Evolutionary conservation across 345 rosid species (phyloP), one percentile per base, ranked within the genome.

Genomic region (Stellera chamaejasme): DNA sequence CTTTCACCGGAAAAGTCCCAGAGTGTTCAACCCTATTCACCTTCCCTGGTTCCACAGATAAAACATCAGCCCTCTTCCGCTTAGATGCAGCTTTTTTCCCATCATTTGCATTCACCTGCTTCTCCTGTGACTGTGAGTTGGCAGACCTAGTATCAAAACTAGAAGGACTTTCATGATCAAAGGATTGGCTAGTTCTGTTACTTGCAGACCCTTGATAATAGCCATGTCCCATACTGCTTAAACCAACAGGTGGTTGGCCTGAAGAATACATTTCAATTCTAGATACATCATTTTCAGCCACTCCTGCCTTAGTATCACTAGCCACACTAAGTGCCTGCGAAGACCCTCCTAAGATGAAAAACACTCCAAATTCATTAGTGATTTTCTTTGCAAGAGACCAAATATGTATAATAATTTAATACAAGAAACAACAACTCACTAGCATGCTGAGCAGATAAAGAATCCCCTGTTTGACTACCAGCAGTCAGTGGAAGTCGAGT

Each of bases 151-250:
- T 77, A 63, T 87, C 99, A 75, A 87, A 73, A 83, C 86, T 89
- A 52, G 99, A 84, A 45, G 96, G 91, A 71, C 99, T 89, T 74
- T 83, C 99, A 49, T 83, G 94, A 69, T 93, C 97, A 63, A 79
- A 81, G 45, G 91, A 74, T 69, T 79, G 90, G 62, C 80, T 76
- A 56, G 81, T 73, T 73, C 84, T 84, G 36, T 73, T 85, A 64
- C 75, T 56, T 72, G 70, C 86, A 64, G 92, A 64, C 50, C 82
- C 97, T 72, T 81, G 97, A 77, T 81, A 83, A 74, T 75, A 77
- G 59, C 78, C 77, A 70, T 83, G 92, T n/a, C 79, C 82, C 11
- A 71, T 69, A 55, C 63, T 67, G 61, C 73, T 80, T 56, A 88
- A 83, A 50, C 88, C 90, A 79, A 70, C 76, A 71, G 79, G 82